Evolutionary conservation across 2,329 filamentous ascomycete genomes (phyloP), one percentile per base, ranked within the genome.

Genomic region (Hypomyces perniciosus): DNA sequence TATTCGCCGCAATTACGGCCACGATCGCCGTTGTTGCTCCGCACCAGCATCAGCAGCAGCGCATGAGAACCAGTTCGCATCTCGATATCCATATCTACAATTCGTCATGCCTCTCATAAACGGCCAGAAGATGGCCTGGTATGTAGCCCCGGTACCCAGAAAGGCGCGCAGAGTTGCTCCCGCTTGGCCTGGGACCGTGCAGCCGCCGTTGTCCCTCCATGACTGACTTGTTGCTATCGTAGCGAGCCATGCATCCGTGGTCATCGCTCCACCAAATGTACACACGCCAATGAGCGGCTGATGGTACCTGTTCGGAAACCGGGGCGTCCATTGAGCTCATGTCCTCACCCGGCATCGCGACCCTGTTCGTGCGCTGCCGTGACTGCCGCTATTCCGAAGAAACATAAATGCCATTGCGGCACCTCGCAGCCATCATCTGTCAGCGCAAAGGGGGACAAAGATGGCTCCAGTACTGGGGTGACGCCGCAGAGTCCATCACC

Each of bases 171-270:
- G 20, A 20, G 20, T 20, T 20, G 20, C 20, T 20, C 20, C 20
- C 20, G 20, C 20, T 20, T 20, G 20, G 27, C 10, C 9, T 46
- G 2, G 4, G 26, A 37, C 27, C 27, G 20, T 31, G 26, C 6
- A 10, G 9, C 28, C 28, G 39, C 5, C 46, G 41, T 43, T 26
- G 29, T 29, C 33, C 33, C 6, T 29, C 34, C 27, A 38, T 12
- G 29, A 41, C 49, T 52, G 39, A 52, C 49, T 34, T 44, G 30
- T 26, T 51, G 28, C 27, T 46, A 7, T n/a, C 35, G 8, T 28
- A 88, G 85, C 68, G 81, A 81, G 74, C 84, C 85, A 62, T 88
- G 85, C 65, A 88, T 88, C 59, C 82, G 85, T 61, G 85, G 85
- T 51, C 85, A 89, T 67, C 82, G 85, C 60, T 88, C 85, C 30